Evolutionary conservation across 495 filamentous ascomycete genomes (phyloP), one percentile per base, ranked within the genome.

Genomic region (Podospora pseudopauciseta): DNA sequence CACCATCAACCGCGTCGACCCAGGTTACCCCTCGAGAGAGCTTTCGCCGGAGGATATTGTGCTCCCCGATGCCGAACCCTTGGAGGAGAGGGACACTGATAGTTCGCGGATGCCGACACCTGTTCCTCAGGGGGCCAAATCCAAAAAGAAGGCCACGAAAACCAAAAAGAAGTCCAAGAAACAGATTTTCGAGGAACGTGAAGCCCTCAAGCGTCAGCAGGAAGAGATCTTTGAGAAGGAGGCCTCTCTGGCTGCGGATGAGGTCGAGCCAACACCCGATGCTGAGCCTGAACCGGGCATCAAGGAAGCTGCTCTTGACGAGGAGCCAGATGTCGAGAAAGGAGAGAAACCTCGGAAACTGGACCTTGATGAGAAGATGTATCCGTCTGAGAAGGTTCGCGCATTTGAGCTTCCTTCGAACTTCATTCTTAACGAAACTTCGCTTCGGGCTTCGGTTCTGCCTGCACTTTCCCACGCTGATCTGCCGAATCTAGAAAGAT

Each of bases 401-500:
- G 75, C 76, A 5, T 67, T 77, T 11, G 64, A 66, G n/a, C 70
- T 80, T 7, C 77, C 78, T 9, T 49, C 58, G 1, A 67, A 73
- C 28, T 80, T 79, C 70, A 58, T 26, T 11, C 68, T 78, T 6
- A 78, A 78, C 78, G 82, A 70, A 39, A 80, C 23, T 68, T 79
- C 74, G 0, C 63, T 79, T 55, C 58, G 73, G 44, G 53, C 64
- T 27, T 11, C 39, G 2, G 39, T 49, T 49, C 39, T 49, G 39
- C 59, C 79, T 27, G 39, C 65, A 1, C 77, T 96, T 63, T 89
- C 92, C 72, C 78, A 90, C 54, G 89, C 92, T 75, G 94, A 96
- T 60, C 89, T 89, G 82, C 91, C 96, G 65, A 83, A 90, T 68
- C 64, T 90, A 28, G 77, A 90, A 68, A 96, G 91, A 73, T 91